These are phyloP conservation scores for Schizochytrium sp. DNA, from an alignment of 108 stramenopile genomes.

Conservation along the genomic window DNA sequence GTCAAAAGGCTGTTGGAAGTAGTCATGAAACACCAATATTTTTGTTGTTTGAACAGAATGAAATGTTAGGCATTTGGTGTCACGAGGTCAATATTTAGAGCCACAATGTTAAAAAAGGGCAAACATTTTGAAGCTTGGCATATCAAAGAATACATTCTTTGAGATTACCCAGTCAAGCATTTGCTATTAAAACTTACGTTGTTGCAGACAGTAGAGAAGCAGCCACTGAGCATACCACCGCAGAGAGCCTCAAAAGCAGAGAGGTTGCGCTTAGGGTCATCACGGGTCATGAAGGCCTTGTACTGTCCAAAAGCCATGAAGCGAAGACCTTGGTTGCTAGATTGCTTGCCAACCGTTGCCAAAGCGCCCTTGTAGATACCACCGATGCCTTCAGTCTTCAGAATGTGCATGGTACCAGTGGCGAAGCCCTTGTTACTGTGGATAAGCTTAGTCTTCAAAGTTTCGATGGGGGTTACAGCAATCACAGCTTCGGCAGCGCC, in stretches of 20 bases:
- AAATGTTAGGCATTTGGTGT: no score
- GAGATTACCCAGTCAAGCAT: no score
- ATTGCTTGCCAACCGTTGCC: constrained; percentile 96
- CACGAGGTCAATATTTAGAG: no score
- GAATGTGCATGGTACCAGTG: constrained; percentile 84
- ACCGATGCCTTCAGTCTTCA: constrained; percentile 86
- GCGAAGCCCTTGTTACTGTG: constrained; percentile 82
- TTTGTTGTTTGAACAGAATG: neutral
- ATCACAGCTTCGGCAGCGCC: constrained; percentile 90
- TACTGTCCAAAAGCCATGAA: constrained; percentile 99
- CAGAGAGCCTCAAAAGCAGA: constrained; percentile 82
- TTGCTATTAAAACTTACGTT: constrained; percentile 67
- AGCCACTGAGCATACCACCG: constrained; percentile 96
- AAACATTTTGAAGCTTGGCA: no score
- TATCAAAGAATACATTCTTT: no score
- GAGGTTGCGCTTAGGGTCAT: neutral
- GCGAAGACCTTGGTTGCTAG: constrained; percentile 94
- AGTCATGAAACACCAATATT: neutral
- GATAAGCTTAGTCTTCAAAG: constrained; percentile 97
- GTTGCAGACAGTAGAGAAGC: constrained; percentile 94
- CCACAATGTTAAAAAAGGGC: no score
- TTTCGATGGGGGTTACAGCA: constrained; percentile 96
- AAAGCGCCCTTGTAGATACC: constrained; percentile 92
- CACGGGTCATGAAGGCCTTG: constrained; percentile 84
- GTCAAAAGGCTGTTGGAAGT: constrained; percentile 83